A percentile compares a stretch with the other conserved stretches of the same genome.
These are phyloP conservation scores for Saturnispora kantuleensis DNA, from an alignment of 805 yeast genomes.

Conservation along the genomic window DNA sequence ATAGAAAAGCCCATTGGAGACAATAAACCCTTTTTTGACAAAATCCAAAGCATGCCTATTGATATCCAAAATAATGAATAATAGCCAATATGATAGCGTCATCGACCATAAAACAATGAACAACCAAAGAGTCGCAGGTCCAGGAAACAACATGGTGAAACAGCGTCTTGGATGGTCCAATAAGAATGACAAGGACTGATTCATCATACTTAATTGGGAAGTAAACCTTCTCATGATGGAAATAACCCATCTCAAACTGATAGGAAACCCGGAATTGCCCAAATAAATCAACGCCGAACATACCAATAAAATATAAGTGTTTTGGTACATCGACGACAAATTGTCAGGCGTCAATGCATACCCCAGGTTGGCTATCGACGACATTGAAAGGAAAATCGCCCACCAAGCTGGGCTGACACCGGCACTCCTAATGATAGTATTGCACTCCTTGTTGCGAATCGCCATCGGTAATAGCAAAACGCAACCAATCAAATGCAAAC, in stretches of 20 bases:
- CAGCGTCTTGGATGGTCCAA: constrained; percentile 95
- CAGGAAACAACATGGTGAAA: constrained; percentile 81
- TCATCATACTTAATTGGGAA: constrained; percentile 47
- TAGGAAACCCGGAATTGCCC: constrained; percentile 93
- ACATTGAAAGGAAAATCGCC: constrained; percentile 74
- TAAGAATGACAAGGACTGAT: constrained; percentile 73
- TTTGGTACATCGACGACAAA: constrained; percentile 51
- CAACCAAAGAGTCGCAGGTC: constrained; percentile 91
- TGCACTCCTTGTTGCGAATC: constrained; percentile 31
- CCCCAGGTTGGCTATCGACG: constrained; percentile 79
- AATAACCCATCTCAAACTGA: constrained; percentile 64
- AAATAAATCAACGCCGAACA: constrained; percentile 63
- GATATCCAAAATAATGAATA: constrained; percentile 71
- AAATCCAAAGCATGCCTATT: constrained; percentile 40
- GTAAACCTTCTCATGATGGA: constrained; percentile 67
- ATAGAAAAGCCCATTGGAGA: constrained; percentile 76
- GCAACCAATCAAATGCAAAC: constrained; percentile 53
- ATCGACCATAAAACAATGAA: constrained; percentile 63
- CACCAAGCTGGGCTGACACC: constrained; percentile 85
- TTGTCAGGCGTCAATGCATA: constrained; percentile 72
- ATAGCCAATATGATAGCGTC: constrained; percentile 64
- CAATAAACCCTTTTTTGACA: constrained; percentile 48
- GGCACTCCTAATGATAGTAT: constrained; percentile 32
- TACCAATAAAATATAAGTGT: constrained; percentile 54
- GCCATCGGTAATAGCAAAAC: constrained; percentile 55